A percentile compares a stretch with the other conserved stretches of the same genome.
Evolutionary conservation across 192 early-diverging fungal species (phyloP).

Genomic region (Backusella luteola): DNA sequence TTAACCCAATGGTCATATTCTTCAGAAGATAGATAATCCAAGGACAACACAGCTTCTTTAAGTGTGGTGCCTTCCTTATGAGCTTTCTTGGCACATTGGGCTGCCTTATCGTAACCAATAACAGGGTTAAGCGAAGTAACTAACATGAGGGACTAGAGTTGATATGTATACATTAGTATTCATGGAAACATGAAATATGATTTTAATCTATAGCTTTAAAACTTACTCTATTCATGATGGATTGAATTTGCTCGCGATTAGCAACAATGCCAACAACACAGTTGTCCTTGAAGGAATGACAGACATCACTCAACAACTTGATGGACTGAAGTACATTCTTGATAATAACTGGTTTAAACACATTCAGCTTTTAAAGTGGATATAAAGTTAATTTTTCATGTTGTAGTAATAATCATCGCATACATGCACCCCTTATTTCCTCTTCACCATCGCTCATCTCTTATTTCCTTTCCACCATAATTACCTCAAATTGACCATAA

Average conservation of each 20-base stretch:
- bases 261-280: constrained; percentile 91
- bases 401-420: too few species aligned
- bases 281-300: constrained; percentile 86
- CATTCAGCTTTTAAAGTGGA: constrained; percentile 69
- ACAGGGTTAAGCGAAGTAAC: constrained; percentile 97
- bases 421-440: neutral
- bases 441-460: neutral
- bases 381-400: too few species aligned
- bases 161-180: neutral
- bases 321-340: constrained; percentile 93
- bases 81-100: constrained; percentile 94
- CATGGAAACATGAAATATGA: neutral
- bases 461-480: neutral
- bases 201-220: neutral
- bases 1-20: constrained; percentile 95
- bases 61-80: constrained; percentile 88
- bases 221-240: constrained; percentile 73
- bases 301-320: constrained; percentile 78
- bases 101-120: constrained; percentile 88
- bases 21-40: constrained; percentile 82
- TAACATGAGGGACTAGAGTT: constrained; percentile 74
- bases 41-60: constrained; percentile 81
- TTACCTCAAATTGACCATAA: constrained; percentile 93
- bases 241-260: constrained; percentile 82
- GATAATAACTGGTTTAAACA: constrained; percentile 99